A percentile compares a stretch with the other conserved stretches of the same genome.
These are phyloP conservation scores for Gentiana macrophylla DNA, from an alignment of 257 asterid genomes.

Conservation along the genomic window DNA sequence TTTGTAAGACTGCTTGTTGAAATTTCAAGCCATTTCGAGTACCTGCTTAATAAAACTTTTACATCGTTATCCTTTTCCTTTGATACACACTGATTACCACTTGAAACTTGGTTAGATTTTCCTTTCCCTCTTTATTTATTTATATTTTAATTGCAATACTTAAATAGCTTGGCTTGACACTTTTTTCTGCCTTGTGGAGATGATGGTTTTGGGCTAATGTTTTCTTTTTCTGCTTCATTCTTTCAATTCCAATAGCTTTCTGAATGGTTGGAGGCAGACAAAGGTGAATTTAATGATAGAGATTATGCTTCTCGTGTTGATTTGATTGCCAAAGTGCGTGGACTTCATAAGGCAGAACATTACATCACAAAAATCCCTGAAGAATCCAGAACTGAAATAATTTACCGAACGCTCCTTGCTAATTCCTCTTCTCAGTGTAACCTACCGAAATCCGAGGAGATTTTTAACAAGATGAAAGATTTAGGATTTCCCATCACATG, in stretches of 20 bases:
- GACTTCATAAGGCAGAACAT: conserved; percentile 43
- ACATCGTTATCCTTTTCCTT: too few species aligned
- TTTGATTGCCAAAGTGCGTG: conserved; percentile 61
- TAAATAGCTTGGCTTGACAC: not conserved
- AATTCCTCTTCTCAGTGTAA: conserved; percentile 27
- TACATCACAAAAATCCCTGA: conserved; percentile 44
- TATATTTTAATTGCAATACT: too few species aligned
- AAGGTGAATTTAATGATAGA: conserved; percentile 32
- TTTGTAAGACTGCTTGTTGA: too few species aligned
- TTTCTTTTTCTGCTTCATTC: conserved; percentile 4
- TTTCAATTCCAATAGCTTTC: conserved; percentile 47
- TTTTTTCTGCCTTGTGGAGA: not conserved
- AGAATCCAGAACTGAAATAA: conserved; percentile 44
- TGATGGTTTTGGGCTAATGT: not conserved
- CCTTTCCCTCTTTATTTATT: too few species aligned
- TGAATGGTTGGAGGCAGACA: conserved; percentile 55
- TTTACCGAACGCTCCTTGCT: conserved; percentile 60
- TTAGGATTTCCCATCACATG: conserved; percentile 34
- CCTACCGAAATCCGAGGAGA: conserved; percentile 43
- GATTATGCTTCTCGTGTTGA: conserved; percentile 50
- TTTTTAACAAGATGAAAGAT: conserved; percentile 60
- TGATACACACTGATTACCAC: too few species aligned
- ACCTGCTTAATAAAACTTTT: too few species aligned
- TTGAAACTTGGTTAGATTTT: too few species aligned
- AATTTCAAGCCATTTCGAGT: too few species aligned